These are phyloP conservation scores for Malassezia obtusa DNA, from an alignment of 1,284 basidiomycete species.

Conservation along the genomic window DNA sequence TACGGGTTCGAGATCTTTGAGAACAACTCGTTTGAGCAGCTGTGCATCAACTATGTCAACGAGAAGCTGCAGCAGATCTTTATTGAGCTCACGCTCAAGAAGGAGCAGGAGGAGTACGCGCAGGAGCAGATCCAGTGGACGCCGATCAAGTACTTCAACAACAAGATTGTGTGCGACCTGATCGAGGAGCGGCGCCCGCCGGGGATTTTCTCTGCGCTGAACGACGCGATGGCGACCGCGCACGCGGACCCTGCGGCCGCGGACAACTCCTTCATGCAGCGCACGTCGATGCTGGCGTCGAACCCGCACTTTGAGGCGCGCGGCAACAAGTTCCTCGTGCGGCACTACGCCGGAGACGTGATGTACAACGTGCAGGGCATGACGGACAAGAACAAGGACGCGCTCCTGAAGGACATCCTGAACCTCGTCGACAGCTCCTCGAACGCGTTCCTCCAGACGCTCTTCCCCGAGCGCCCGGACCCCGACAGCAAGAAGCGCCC, in stretches of 20 bases:
- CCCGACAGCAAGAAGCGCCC: conserved; percentile 95
- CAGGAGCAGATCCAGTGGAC: conserved; percentile 98
- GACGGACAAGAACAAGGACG: conserved; percentile 99
- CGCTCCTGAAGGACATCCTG: conserved; percentile 84
- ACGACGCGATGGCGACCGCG: conserved; percentile 95
- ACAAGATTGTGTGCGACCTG: conserved; percentile 80
- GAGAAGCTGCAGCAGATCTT: conserved; percentile 95
- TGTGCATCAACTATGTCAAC: conserved; percentile 99
- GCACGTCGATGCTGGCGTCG: conserved; percentile 57
- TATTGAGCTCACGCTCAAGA: conserved; percentile 95
- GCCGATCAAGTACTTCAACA: conserved; percentile 62
- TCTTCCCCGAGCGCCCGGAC: conserved; percentile 93
- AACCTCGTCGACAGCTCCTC: conserved; percentile 64
- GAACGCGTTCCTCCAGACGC: conserved; percentile 60
- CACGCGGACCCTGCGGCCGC: conserved; percentile 94
- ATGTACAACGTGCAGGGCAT: conserved; percentile 95
- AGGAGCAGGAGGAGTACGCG: conserved; percentile 98
- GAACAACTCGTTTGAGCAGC: conserved; percentile 96
- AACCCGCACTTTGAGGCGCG: conserved; percentile 64
- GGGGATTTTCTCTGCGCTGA: conserved; percentile 92
- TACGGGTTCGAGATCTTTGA: conserved; percentile 88
- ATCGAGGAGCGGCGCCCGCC: conserved; percentile 94
- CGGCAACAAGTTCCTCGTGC: conserved; percentile 55
- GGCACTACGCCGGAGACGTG: conserved; percentile 78
- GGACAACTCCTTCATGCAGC: conserved; percentile 92